Percentiles rank a stretch among this genome's conserved stretches.
Evolutionary conservation across 495 filamentous ascomycete genomes (phyloP).

Genomic region (Saxispiralis lemnorum): DNA sequence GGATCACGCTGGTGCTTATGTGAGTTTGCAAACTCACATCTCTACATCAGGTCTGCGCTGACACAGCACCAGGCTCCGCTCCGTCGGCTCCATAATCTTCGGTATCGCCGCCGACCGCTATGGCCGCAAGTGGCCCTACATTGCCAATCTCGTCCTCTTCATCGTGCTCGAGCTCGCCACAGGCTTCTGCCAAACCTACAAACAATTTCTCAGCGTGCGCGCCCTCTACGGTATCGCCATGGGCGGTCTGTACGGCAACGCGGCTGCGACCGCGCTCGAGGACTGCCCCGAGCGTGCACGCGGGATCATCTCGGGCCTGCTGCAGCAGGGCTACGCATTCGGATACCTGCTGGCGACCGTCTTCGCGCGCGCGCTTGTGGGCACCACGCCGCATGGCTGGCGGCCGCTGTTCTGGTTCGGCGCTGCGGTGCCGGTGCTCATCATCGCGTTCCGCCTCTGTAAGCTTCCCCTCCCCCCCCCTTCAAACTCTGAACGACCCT

Average conservation of each 20-base stretch:
- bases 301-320: conserved; percentile 61
- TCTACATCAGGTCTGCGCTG: neutral
- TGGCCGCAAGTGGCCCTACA: conserved; percentile 76
- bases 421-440: conserved; percentile 58
- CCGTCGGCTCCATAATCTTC: conserved; percentile 49
- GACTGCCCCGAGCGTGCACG: conserved; percentile 59
- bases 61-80: neutral
- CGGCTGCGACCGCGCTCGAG: conserved; percentile 69
- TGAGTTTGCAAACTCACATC: conserved; percentile 19
- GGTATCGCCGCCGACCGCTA: conserved; percentile 69
- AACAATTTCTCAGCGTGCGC: conserved; percentile 60
- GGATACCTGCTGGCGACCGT: conserved; percentile 68
- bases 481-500: neutral
- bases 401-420: conserved; percentile 80
- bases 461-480: neutral
- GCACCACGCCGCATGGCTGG: conserved; percentile 58
- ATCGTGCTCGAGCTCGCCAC: conserved; percentile 64
- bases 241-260: conserved; percentile 79
- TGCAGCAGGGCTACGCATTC: conserved; percentile 82
- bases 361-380: conserved; percentile 49
- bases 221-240: conserved; percentile 81
- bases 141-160: conserved; percentile 69
- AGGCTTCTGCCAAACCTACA: conserved; percentile 60
- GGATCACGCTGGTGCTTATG: conserved; percentile 75
- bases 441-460: conserved; percentile 58